Base-by-base conservation (phyloP, 2,329 filamentous ascomycete species). In the Polychaeton citri region DNA sequence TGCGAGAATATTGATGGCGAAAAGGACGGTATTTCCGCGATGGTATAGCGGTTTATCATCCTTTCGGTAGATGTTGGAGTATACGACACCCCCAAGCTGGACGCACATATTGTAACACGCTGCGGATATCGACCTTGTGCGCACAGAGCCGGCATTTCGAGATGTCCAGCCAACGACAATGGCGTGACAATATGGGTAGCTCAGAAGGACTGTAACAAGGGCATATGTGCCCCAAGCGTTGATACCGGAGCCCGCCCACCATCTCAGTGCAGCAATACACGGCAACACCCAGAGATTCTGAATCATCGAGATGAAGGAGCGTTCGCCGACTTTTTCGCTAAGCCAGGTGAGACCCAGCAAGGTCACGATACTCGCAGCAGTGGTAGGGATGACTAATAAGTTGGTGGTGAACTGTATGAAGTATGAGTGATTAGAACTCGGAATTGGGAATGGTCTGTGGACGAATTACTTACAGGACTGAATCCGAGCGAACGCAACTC, bases 281-380 rank as follows among this genome's bases (percentile, higher is more conserved):
- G 75, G 74, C 3, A 80, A 55, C 2, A 66, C 61, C 76, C 76
- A 81, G 6, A 79, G 43, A 38, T 76, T 57, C 28, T 65, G 68
- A 3, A 65, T 55, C 21, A 69, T 59, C 12, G 64, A 54, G 10
- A 69, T 55, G 2, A 72, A 51, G 2, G 66, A 53, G 2, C 66
- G 59, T 38, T 63, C 47, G 60, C 66, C 64, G 38, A 66, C 49
- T 19, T 55, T 55, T 24, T 69, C 65, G 2, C 64, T 66, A 4
- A 66, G 41, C 49, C 61, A 62, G 0, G 66, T 66, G 10, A 65
- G 50, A 24, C 56, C 46, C 9, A 69, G 47, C 2, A 71, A 55
- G 4, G 64, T 60, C 5, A 62, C 41, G 18, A 65, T 51, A 37
- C 52, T 55, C 30, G 57, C 45, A 12, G 54, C 50, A 12, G 58